phyloP scores from a whole-genome alignment of 192 early-diverging fungal genomes.

The Geranomyces variabilis region DNA sequence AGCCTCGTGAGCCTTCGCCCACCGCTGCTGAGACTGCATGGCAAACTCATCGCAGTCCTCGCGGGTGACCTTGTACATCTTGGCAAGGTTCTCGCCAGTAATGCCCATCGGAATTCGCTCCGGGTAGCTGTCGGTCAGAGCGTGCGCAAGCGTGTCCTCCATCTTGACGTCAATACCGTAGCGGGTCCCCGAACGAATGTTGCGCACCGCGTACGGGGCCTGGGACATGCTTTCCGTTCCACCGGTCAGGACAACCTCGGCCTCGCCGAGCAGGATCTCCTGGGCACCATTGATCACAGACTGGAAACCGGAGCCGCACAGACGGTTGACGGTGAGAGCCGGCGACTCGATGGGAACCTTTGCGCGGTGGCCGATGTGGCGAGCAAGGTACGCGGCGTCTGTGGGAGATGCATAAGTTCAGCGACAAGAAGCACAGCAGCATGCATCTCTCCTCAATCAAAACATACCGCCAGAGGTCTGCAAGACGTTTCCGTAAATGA shows the following conservation, averaged over 20 bases:
- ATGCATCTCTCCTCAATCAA: not conserved
- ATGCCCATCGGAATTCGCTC: slow-evolving; percentile 87
- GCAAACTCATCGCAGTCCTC: slow-evolving; percentile 86
- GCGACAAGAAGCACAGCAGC: not conserved
- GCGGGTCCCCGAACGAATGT: slow-evolving; percentile 81
- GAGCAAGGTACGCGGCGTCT: slow-evolving; percentile 87
- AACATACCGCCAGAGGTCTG: slow-evolving; percentile 69
- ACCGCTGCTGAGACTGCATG: slow-evolving; percentile 81
- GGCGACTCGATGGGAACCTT: slow-evolving; percentile 83
- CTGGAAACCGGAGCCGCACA: slow-evolving; percentile 97
- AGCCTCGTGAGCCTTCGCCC: slow-evolving; percentile 76
- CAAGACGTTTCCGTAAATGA: slow-evolving; percentile 94
- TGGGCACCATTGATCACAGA: slow-evolving; percentile 91
- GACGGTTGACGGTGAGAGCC: slow-evolving; percentile 91
- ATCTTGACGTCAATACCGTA: slow-evolving; percentile 88
- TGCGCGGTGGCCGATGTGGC: slow-evolving; percentile 90
- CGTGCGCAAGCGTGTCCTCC: slow-evolving; percentile 85
- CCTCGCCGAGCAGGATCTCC: slow-evolving; percentile 83
- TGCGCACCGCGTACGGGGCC: slow-evolving; percentile 83
- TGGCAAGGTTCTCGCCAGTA: slow-evolving; percentile 90
- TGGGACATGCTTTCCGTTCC: slow-evolving; percentile 95
- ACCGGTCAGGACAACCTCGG: slow-evolving; percentile 84
- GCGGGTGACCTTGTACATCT: slow-evolving; percentile 81
- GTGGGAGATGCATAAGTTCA: not conserved
- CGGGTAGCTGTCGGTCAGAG: slow-evolving; percentile 86